Evolutionary conservation across 2,329 filamentous ascomycete species (phyloP), one percentile per base, ranked within the genome.

Genomic region (Ophiostoma sp.): DNA sequence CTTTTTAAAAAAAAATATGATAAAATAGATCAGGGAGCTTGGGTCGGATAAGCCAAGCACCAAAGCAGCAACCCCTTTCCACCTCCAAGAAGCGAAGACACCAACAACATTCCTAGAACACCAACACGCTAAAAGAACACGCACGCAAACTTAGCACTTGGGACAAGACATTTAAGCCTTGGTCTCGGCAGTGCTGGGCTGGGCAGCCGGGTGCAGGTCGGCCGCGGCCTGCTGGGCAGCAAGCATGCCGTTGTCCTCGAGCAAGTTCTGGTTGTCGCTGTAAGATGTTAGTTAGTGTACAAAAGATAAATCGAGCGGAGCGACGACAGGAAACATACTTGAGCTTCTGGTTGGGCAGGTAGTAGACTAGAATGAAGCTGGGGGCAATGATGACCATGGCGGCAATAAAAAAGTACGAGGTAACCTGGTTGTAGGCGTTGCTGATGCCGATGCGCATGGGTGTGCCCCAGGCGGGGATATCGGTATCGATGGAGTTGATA

Each of bases 401-500:
- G 50, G 71, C 71, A 42, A 72, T 72, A 19, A 72, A 72, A 28
- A 72, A 72, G 71, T 69, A 72, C 36, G 71, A 52, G 12, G 71
- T 72, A 50, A 72, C 71, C 33, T 72, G 71, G 63, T 72, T 69
- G 71, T 72, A 72, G n/a, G 74, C 74, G 19, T 39, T 31, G 68
- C 52, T 66, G 68, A 75, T 75, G 42, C 70, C 74, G 1, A 36
- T 69, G 11, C 74, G 72, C 11, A 70, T 55, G 5, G 70, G 61
- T 1, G 74, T 69, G 12, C 72, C 74, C 74, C 72, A 74, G 25
- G 50, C 50, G 1, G 74, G 74, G 6, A 74, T 11, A 19, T 25
- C 48, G 61, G 33, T n/a, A 39, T 72, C 52, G 73, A 75, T 73
- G 15, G 74, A 74, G 69, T 75, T 73, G 69, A 63, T 69, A 4